Base-by-base conservation (phyloP, 192 early-diverging fungal genomes). In the Coemansia sp. region DNA sequence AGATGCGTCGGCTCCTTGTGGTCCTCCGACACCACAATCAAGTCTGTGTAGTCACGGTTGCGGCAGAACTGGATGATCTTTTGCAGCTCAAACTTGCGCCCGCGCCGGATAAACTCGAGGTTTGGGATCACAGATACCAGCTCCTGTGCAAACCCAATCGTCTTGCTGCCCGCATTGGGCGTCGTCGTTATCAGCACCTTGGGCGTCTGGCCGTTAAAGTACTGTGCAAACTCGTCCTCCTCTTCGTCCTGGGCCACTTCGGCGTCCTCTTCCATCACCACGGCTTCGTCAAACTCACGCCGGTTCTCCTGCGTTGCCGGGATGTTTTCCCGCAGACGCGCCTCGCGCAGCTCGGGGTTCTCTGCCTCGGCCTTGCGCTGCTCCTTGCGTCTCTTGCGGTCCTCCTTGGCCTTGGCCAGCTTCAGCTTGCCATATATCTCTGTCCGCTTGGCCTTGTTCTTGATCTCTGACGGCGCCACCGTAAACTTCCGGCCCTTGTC, bases 1-100 rank as follows among this genome's bases (percentile, higher is more conserved):
- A 97, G 52, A 11, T 89, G 88, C 56, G 91, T 88, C 20, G 94
- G 93, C 53, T 79, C 72, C 68, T 95, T 95, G 40, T 80, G 83
- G 80, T 96, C 92, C 61, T 99, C 94, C 49, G 92, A 89, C 29
- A 99, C 84, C 42, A 99, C 85, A 32, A 97, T 81, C 42, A 97
- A 53, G 65, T 99, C 97, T 5, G 97, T 99, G 54, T 85, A 99
- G 15, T 92, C 87, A 26, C 91, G 76, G 44, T 92, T 87, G 18
- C 78, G 88, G 55, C 89, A 94, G 49, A 91, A 83, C 70, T 95
- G 82, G 23, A 97, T 86, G 53, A 99, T 92, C 69, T 90, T 81
- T 50, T 89, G 88, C 50, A 97, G 81, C 54, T 90, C 88, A 61
- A 89, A 90, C 75, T 94, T 86, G 26, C 79, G 71, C 24, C 85